Base-by-base conservation (phyloP, 1,139 yeast genomes). In the Saccharomyces hybrid region DNA sequence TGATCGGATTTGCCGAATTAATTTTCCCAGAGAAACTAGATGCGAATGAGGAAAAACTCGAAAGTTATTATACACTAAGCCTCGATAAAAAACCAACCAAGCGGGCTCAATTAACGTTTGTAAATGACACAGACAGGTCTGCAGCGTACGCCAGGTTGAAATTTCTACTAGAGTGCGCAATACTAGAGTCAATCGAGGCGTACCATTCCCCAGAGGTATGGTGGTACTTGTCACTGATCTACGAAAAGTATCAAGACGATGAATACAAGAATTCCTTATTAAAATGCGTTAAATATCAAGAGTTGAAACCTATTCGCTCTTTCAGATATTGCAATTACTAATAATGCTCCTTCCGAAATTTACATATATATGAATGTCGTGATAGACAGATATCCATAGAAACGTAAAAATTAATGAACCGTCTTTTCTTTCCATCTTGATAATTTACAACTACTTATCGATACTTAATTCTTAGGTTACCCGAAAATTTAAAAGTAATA, bases 221-320 rank as follows among this genome's bases (percentile, higher is more conserved):
- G 89, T 84, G 81, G 78, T 78, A 80, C 56, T 75, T 88, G 58
- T 81, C 90, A 2, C 73, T 78, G 61, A 76, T 86, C 38, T 86
- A 86, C 66, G 93, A 85, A 61, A 72, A 68, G 29, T 75, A 81
- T 49, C 85, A 81, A 48, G 89, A 86, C 63, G 75, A 73, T 55
- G 71, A 75, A 2, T 74, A 79, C 54, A 76, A 83, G 55, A 78
- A 79, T 29, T 77, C 86, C 29, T 73, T 87, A 58, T 82, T 91
- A 84, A 79, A 74, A 63, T 79, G 88, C 65, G 79, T 88, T 23
- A 83, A 81, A 59, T 75, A 86, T 60, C 93, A 86, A 63, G 88
- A 84, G 62, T 66, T 69, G 27, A 74, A 87, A 52, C 88, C 91
- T 1, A 86, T 86, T 27, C 76, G 95, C 26, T 70, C 69, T 23